phyloP scores from a whole-genome alignment of 1,139 yeast species.

The Arxiozyma bovina region DNA sequence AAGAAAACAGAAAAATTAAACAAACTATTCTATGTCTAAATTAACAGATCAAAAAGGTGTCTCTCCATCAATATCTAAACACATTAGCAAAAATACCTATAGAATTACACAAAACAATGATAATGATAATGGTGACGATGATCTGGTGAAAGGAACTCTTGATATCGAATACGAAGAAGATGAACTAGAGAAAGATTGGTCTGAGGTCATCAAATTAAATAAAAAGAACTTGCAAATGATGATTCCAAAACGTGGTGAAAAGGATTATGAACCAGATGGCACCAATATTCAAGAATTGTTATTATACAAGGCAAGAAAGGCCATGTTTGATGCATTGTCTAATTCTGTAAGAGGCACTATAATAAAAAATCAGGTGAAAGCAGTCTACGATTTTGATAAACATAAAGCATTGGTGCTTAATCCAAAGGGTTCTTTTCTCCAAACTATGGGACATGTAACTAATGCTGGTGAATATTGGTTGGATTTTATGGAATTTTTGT shows the following conservation, averaged over 20 bases:
- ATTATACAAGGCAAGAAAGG: constrained; percentile 48
- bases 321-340: constrained; percentile 65
- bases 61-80: neutral
- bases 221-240: constrained; percentile 24
- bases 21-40: neutral
- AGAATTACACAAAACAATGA: neutral
- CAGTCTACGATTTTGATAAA: constrained; percentile 39
- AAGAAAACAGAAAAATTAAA: no score
- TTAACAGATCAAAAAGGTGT: neutral
- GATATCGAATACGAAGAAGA: constrained; percentile 35
- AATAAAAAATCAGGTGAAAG: constrained; percentile 40
- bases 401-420: constrained; percentile 43
- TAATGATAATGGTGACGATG: neutral
- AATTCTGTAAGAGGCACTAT: constrained; percentile 50
- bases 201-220: constrained; percentile 28
- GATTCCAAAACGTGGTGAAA: constrained; percentile 68
- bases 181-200: constrained; percentile 70
- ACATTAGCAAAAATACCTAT: neutral
- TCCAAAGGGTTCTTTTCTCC: constrained; percentile 66
- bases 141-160: neutral
- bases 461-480: constrained; percentile 42
- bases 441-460: constrained; percentile 61
- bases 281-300: constrained; percentile 48
- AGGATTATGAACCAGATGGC: constrained; percentile 82
- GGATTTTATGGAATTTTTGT: constrained; percentile 59